Evolutionary conservation across 2,329 filamentous ascomycete genomes (phyloP).

Genomic region (Trichoderma sp.): DNA sequence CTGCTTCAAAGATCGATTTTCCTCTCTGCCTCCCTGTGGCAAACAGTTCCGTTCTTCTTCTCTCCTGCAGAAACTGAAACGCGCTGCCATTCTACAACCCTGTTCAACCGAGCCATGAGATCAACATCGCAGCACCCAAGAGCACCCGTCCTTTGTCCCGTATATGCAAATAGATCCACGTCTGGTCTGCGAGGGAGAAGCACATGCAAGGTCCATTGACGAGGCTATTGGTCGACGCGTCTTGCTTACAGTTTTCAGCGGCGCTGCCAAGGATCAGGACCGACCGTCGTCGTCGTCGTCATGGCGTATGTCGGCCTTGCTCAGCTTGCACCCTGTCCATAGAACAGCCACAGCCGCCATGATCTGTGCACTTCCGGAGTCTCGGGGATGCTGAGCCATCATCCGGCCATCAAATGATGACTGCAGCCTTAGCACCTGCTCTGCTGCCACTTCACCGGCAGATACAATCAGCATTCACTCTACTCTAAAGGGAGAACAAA

Average conservation of each 20-base stretch:
- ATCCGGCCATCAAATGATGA: not conserved
- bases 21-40: not conserved
- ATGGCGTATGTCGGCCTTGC: not conserved
- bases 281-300: not conserved
- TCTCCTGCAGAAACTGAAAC: not conserved
- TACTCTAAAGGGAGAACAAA: not conserved
- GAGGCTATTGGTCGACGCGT: not conserved
- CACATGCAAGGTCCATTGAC: not conserved
- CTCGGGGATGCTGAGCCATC: not conserved
- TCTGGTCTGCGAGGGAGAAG: not conserved
- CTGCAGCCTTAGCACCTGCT: not conserved
- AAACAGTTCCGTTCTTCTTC: not conserved
- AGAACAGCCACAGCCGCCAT: not conserved
- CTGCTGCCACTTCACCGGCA: not conserved
- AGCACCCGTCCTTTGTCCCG: not conserved
- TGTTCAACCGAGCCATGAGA: constrained; percentile 2
- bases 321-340: not conserved
- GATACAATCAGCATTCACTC: not conserved
- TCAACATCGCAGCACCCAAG: not conserved
- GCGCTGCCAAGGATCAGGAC: not conserved
- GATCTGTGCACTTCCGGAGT: not conserved
- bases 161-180: constrained; percentile 3
- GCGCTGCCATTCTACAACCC: not conserved
- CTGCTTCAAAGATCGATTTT: not conserved
- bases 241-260: not conserved